Evolutionary conservation across 2,329 filamentous ascomycete species (phyloP).

Genomic region (Cercospora canescens): DNA sequence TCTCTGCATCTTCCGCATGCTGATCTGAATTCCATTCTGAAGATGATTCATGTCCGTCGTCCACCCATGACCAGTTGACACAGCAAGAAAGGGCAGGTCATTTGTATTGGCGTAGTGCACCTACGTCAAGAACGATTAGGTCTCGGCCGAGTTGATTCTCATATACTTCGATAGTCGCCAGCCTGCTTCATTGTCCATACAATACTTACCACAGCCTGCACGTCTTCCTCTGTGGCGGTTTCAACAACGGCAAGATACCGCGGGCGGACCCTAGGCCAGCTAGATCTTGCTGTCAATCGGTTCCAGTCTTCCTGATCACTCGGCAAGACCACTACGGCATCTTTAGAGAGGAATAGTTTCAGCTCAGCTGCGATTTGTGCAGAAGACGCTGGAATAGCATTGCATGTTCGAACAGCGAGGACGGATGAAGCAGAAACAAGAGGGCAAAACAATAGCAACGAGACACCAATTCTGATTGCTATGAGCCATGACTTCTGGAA

Average conservation of each 20-base stretch:
- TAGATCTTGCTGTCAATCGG: background rate
- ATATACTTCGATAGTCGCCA: background rate
- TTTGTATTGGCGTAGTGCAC: background rate
- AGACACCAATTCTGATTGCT: background rate
- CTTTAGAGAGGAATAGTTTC: background rate
- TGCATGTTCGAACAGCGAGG: background rate
- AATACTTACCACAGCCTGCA: background rate
- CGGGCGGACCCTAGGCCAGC: background rate
- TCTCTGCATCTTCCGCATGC: background rate
- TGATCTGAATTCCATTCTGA: slow-evolving; percentile 4
- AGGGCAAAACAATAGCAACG: background rate
- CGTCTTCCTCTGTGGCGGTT: background rate
- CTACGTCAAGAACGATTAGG: background rate
- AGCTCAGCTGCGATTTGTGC: background rate
- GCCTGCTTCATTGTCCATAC: background rate
- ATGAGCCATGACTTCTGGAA: background rate
- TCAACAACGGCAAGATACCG: slow-evolving; percentile 1
- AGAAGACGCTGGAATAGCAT: background rate
- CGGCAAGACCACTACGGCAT: background rate
- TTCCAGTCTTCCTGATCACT: background rate
- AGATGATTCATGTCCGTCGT: background rate
- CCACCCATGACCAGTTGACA: slow-evolving; percentile 2
- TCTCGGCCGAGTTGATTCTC: background rate
- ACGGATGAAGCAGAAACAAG: background rate
- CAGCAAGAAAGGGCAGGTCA: background rate